Evolutionary conservation across 1,284 basidiomycete genomes (phyloP).

Genomic region (Trichosporon inkin): DNA sequence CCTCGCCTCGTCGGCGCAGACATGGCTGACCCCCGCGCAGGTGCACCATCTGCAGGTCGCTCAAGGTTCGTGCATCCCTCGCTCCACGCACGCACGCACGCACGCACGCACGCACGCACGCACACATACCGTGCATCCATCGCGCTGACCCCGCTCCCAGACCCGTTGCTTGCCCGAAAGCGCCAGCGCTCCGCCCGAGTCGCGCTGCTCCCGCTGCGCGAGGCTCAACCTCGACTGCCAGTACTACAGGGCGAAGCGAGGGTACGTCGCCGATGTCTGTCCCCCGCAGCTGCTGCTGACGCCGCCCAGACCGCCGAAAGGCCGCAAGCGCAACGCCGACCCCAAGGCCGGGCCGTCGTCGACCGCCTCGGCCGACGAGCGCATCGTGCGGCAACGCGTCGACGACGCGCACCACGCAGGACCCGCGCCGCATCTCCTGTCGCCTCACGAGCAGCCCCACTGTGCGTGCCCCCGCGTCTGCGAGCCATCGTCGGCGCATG

Average conservation of each 20-base stretch:
- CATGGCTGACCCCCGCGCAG: not conserved
- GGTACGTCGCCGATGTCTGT: not conserved
- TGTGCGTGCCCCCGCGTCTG: not conserved
- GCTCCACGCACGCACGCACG: too few relatives aligned
- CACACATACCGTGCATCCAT: not conserved
- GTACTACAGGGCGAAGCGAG: constrained; percentile 5
- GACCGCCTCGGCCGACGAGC: not conserved
- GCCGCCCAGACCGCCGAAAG: not conserved
- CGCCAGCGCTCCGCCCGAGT: not conserved
- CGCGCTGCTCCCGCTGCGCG: constrained; percentile 1
- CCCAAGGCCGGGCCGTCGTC: not conserved
- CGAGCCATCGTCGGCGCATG: not conserved
- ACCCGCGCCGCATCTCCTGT: not conserved
- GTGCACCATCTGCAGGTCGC: constrained; percentile 3
- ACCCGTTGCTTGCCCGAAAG: not conserved
- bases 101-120: too few relatives aligned
- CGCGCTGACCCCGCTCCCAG: not conserved
- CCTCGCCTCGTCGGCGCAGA: not conserved
- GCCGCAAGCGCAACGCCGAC: not conserved
- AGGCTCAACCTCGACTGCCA: constrained; percentile 3
- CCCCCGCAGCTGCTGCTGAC: not conserved
- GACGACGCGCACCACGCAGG: not conserved
- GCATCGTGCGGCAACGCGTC: not conserved
- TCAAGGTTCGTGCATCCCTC: not conserved
- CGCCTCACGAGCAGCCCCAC: not conserved